Percentiles rank a stretch among this genome's conserved stretches.
phyloP scores from a whole-genome alignment of 2,329 filamentous ascomycete species.

The Zasmidium cellare region DNA sequence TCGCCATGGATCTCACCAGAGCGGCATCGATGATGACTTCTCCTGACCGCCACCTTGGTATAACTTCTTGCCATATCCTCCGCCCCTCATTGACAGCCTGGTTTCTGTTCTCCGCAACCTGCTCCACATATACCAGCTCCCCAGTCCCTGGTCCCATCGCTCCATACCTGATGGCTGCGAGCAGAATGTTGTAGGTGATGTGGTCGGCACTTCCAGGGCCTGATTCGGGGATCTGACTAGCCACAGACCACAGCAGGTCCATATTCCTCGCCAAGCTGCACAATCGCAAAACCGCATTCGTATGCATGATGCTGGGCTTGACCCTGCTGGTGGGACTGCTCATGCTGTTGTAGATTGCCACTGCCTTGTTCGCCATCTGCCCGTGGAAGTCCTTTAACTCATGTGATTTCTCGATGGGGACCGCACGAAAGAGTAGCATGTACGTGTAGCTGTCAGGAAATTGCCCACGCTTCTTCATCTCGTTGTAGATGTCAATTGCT shows the following conservation, averaged over 20 bases:
- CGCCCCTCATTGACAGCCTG: constrained; percentile 66
- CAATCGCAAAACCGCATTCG: constrained; percentile 83
- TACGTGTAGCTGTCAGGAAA: constrained; percentile 80
- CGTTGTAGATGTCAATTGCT: constrained; percentile 84
- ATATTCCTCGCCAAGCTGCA: constrained; percentile 74
- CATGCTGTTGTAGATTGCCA: constrained; percentile 77
- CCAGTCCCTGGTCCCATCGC: constrained; percentile 22
- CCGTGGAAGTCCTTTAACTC: not conserved
- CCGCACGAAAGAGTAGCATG: constrained; percentile 77
- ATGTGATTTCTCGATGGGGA: constrained; percentile 44
- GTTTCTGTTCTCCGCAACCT: constrained; percentile 30
- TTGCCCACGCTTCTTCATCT: constrained; percentile 96
- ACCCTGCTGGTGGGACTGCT: constrained; percentile 62
- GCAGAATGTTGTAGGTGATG: constrained; percentile 77
- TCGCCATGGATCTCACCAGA: constrained; percentile 78
- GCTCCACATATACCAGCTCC: constrained; percentile 14
- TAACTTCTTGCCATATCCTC: constrained; percentile 77
- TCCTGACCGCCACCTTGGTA: constrained; percentile 72
- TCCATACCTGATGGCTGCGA: constrained; percentile 69
- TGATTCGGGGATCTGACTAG: constrained; percentile 66
- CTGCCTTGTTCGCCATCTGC: constrained; percentile 63
- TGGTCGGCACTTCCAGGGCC: constrained; percentile 65
- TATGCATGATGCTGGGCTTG: constrained; percentile 74
- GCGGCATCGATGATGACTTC: constrained; percentile 72
- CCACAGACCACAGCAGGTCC: constrained; percentile 77